Percentiles rank a stretch among this genome's conserved stretches.
These are phyloP conservation scores for Cyclotella kingstonii DNA, from an alignment of 108 stramenopile genomes.

Conservation along the genomic window DNA sequence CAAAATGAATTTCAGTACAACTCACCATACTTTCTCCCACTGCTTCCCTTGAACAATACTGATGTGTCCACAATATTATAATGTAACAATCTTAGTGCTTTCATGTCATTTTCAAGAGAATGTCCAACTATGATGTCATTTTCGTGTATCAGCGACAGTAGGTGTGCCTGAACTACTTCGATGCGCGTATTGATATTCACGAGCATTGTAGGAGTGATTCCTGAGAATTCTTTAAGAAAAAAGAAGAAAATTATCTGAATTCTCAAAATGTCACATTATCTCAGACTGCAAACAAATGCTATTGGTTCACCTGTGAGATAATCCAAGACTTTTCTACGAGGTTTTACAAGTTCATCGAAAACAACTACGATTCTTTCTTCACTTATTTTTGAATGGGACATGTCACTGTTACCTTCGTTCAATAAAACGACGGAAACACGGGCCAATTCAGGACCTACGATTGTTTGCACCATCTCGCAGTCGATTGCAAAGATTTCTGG, in stretches of 20 bases:
- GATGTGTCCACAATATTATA: conserved; percentile 79
- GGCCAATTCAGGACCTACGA: conserved; percentile 69
- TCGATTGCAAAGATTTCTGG: conserved; percentile 80
- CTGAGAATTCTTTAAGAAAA: conserved; percentile 50
- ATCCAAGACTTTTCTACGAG: conserved; percentile 61
- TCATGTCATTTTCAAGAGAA: conserved; percentile 90
- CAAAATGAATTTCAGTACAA: not conserved
- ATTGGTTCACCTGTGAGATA: conserved; percentile 52
- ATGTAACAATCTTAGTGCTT: conserved; percentile 74
- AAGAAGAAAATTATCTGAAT: too few relatives aligned
- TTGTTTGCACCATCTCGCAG: conserved; percentile 92
- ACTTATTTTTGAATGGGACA: conserved; percentile 2
- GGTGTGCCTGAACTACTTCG: conserved; percentile 70
- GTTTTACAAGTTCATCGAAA: conserved; percentile 81
- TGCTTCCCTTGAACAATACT: conserved; percentile 63
- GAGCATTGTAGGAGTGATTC: conserved; percentile 67
- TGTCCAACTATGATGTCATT: conserved; percentile 88
- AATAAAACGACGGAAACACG: conserved; percentile 78
- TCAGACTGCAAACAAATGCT: conserved; percentile 3
- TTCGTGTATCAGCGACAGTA: conserved; percentile 57
- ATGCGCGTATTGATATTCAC: conserved; percentile 55
- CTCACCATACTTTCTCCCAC: conserved; percentile 66
- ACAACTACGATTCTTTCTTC: conserved; percentile 47
- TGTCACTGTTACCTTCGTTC: conserved; percentile 14
- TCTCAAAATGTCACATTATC: not conserved